These are phyloP conservation scores for Thielaviopsis populi DNA, from an alignment of 2,329 filamentous ascomycete genomes.

Conservation along the genomic window DNA sequence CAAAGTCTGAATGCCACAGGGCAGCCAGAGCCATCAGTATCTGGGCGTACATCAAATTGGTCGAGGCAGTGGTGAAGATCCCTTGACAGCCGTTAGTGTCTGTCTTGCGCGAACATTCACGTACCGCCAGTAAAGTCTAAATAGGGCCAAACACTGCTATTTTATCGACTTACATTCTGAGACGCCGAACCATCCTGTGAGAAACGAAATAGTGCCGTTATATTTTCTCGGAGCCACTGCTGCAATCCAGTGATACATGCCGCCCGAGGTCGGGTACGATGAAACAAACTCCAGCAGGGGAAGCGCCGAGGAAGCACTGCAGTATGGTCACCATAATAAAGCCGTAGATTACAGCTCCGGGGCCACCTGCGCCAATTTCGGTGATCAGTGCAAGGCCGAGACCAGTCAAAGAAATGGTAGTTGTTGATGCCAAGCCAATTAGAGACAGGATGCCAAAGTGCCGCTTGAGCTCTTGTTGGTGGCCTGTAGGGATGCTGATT, in stretches of 20 bases:
- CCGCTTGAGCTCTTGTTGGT: constrained; percentile 34
- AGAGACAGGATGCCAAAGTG: constrained; percentile 34
- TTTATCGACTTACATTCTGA: constrained; percentile 13
- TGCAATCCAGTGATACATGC: constrained; percentile 38
- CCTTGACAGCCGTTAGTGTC: constrained; percentile 14
- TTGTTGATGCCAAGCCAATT: constrained; percentile 34
- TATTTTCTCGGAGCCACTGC: constrained; percentile 27
- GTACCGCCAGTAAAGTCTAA: no score
- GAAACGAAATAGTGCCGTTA: constrained; percentile 12
- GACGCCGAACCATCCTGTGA: constrained; percentile 16
- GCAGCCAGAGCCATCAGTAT: constrained; percentile 29
- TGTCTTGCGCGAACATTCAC: no score
- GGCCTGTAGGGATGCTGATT: constrained; percentile 23
- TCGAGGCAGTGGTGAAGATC: constrained; percentile 32
- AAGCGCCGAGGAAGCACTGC: constrained; percentile 30
- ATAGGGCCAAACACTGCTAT: no score
- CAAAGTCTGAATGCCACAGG: constrained; percentile 24
- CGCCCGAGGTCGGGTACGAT: constrained; percentile 33
- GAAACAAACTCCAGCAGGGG: constrained; percentile 33
- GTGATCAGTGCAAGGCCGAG: constrained; percentile 32
- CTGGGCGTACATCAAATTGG: constrained; percentile 30
- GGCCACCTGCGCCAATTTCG: constrained; percentile 33
- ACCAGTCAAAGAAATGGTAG: constrained; percentile 37
- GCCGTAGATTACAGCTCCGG: constrained; percentile 35
- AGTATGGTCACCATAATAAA: constrained; percentile 34